A percentile compares a stretch with the other conserved stretches of the same genome.
Evolutionary conservation across 75 land plant species (phyloP).

Genomic region (Pseudotsuga menziesii): DNA sequence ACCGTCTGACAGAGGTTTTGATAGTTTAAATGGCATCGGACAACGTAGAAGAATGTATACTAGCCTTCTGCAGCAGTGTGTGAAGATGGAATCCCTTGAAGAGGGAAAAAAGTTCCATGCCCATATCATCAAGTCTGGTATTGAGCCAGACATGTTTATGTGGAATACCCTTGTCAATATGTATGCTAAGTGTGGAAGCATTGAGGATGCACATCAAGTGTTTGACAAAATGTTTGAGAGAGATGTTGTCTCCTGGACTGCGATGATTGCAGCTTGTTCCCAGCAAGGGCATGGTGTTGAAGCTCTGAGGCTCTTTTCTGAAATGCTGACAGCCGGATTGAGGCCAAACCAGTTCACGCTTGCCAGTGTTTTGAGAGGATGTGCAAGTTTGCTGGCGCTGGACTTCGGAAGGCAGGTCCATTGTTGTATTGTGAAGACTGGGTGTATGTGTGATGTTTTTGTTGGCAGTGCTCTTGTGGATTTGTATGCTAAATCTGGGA

Average conservation of each 20-base stretch:
- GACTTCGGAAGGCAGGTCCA: slow-evolving; percentile 15
- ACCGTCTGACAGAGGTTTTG: too few species aligned
- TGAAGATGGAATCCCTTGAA: too few species aligned
- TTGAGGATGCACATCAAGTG: slow-evolving; percentile 34
- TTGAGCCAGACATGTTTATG: too few species aligned
- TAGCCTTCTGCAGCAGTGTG: too few species aligned
- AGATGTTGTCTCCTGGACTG: slow-evolving; percentile 66
- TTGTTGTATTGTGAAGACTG: slow-evolving; percentile 6
- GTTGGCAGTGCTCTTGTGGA: slow-evolving; percentile 21
- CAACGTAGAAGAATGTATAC: too few species aligned
- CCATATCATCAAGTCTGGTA: too few species aligned
- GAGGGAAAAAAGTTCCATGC: too few species aligned
- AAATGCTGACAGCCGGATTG: too few species aligned
- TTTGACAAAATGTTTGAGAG: slow-evolving; percentile 54
- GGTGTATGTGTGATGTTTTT: slow-evolving; percentile 4
- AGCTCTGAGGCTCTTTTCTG: not conserved
- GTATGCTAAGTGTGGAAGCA: slow-evolving; percentile 55
- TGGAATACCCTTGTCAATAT: not conserved
- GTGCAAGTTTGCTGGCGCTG: slow-evolving; percentile 11
- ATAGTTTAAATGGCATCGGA: too few species aligned
- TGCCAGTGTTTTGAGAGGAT: slow-evolving; percentile 18
- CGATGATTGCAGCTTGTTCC: slow-evolving; percentile 27
- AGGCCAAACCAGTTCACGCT: slow-evolving; percentile 15
- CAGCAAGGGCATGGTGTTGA: not conserved
- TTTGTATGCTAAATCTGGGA: slow-evolving; percentile 24